phyloP scores from a whole-genome alignment of 2,329 filamentous ascomycete genomes.

The Colletotrichum incanum region DNA sequence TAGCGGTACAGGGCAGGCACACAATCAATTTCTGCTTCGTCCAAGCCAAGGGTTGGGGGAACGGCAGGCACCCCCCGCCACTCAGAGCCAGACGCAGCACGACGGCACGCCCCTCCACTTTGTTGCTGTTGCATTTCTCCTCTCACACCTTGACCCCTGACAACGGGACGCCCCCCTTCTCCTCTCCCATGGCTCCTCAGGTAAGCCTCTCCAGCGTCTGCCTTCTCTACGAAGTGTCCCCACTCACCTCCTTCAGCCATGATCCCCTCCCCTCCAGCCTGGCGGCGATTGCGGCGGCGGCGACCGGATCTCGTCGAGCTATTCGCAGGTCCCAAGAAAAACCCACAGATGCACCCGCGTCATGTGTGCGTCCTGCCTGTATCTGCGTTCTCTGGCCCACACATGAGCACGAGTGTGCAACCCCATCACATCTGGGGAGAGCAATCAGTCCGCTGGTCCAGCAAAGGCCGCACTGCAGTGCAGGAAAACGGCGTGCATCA shows the following conservation, averaged over 20 bases:
- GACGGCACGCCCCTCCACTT: constrained; percentile 34
- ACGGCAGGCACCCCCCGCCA: constrained; percentile 36
- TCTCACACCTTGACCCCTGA: constrained; percentile 28
- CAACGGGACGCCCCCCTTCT: constrained; percentile 29
- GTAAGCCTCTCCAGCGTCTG: constrained; percentile 30
- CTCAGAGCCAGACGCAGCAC: constrained; percentile 30
- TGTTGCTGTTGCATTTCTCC: constrained; percentile 19
- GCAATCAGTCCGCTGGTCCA: constrained; percentile 8
- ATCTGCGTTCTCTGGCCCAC: constrained; percentile 11
- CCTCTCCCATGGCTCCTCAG: constrained; percentile 26
- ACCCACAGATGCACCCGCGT: constrained; percentile 30
- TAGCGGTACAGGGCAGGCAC: constrained; percentile 28
- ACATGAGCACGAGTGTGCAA: constrained; percentile 3
- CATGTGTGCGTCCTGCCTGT: constrained; percentile 20
- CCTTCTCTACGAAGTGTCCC: constrained; percentile 4
- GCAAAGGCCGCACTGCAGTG: not conserved
- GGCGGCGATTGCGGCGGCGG: constrained; percentile 26
- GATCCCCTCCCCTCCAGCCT: constrained; percentile 25
- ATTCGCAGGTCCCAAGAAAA: constrained; percentile 25
- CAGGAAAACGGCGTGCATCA: constrained; percentile 9
- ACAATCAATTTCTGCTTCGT: constrained; percentile 38
- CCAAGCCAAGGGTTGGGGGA: constrained; percentile 42
- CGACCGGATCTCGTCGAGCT: constrained; percentile 17
- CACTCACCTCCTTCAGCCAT: constrained; percentile 24
- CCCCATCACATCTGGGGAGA: not conserved